Conservation (phyloP, 345 rosid genomes). For the Mallotus nudiflorus region DNA sequence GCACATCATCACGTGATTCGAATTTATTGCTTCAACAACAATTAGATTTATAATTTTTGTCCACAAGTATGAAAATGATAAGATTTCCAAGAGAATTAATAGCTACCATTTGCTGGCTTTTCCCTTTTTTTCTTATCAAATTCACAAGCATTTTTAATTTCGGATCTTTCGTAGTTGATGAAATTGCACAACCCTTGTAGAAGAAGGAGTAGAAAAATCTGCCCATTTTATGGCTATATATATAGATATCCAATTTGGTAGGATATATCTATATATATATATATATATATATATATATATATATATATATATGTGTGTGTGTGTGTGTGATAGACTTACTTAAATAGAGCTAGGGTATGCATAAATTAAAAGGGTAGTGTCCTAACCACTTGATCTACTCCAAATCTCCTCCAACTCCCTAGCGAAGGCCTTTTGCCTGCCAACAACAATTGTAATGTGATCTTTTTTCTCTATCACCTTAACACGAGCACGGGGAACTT, state of each 20-base stretch:
- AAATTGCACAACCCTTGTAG: constrained; percentile 8
- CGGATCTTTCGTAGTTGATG: background rate
- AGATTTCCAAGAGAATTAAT: too few relatives aligned
- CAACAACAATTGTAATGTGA: constrained; percentile 90
- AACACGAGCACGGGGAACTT: constrained; percentile 70
- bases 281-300: too few relatives aligned
- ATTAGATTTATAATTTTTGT: too few relatives aligned
- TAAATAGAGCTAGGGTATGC: background rate
- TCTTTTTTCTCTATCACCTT: constrained; percentile 74
- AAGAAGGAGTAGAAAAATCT: background rate
- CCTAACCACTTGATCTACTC: constrained; percentile 12
- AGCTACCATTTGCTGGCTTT: too few relatives aligned
- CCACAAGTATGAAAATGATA: too few relatives aligned
- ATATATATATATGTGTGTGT: too few relatives aligned
- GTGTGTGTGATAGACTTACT: too few relatives aligned
- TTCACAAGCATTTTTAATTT: background rate
- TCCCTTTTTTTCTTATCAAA: constrained; percentile 3
- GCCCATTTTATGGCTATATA: constrained; percentile 5
- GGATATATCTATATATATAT: constrained; percentile 9
- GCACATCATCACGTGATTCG: background rate
- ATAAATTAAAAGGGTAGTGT: background rate
- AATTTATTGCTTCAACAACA: background rate
- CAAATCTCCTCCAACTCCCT: constrained; percentile 32
- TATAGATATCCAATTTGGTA: constrained; percentile 8
- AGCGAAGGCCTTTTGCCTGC: constrained; percentile 82